Evolutionary conservation across 1,139 yeast species (phyloP).

Genomic region (Kazachstania sp.): DNA sequence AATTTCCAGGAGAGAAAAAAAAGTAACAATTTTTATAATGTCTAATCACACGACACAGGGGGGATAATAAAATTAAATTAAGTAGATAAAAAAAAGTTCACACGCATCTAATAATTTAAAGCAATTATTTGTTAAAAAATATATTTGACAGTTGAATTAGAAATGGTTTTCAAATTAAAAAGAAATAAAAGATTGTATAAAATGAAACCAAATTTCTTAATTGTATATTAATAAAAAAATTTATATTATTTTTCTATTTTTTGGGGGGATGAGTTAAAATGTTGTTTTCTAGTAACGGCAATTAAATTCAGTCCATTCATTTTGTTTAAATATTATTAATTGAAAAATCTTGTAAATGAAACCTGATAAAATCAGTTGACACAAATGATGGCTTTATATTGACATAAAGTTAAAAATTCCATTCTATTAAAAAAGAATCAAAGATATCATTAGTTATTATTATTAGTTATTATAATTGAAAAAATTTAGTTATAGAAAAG

Average conservation of each 20-base stretch:
- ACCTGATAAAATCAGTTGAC: neutral
- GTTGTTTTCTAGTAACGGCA: neutral
- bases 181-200: no score
- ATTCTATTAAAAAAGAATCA: neutral
- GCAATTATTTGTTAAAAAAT: neutral
- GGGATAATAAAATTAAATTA: neutral
- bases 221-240: neutral
- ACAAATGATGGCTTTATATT: neutral
- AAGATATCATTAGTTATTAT: constrained; percentile 1
- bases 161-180: neutral
- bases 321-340: no score
- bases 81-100: neutral
- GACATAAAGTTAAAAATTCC: neutral
- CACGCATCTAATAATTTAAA: neutral
- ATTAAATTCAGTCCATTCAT: no score
- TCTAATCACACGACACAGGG: neutral
- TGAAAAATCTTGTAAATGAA: neutral
- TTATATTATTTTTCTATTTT: neutral
- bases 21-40: neutral
- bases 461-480: constrained; percentile 2
- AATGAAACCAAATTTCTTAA: neutral
- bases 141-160: neutral
- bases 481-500: neutral
- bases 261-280: neutral
- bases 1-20: neutral